Evolutionary conservation across 148 eudicot genomes (phyloP), one percentile per base, ranked within the genome.

Genomic region (Nepenthes mirabilis): DNA sequence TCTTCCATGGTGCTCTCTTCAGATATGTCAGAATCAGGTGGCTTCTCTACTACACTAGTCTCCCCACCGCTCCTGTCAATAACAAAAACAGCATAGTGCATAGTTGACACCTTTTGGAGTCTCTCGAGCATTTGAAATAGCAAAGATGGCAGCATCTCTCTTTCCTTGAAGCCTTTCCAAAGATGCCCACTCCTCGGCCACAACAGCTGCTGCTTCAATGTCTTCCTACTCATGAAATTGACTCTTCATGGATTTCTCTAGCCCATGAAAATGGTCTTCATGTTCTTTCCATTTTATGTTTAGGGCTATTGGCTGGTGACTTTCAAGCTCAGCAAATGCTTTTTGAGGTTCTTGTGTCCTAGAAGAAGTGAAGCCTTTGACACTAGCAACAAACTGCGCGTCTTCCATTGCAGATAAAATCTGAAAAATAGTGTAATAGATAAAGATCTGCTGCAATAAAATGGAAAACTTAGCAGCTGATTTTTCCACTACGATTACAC

Each of bases 251-350:
- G 99, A 94, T 74, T 89, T 94, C 69, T 94, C 90, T 43, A 94
- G 83, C 60, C 99, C 99, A 66, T 94, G 82, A 72, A 94, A 94
- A 71, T 94, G 99, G 60, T 85, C 97, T 69, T 94, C 99, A 62
- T 89, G 84, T 76, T 89, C 95, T 77, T 89, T 78, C 99, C 99
- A 94, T 87, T 94, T 86, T 74, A 89, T 59, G 75, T 94, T 94
- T 9, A 94, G 81, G 67, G 95, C 78, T 47, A 89, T 68, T n/a
- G 97, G 90, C 43, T 95, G 85, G 65, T 81, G 86, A 70, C 95
- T 86, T 84, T 89, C 95, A 47, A 94, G 97, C 79, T 94, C 99
- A 62, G 97, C 86, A 75, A 94, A 94, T 71, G 99, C 97, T 74
- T 90, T 90, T 82, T 94, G 99, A 69, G 86, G 97, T 67, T 86